Evolutionary conservation across 2,329 filamentous ascomycete species (phyloP).

Genomic region (Balansia obtecta): DNA sequence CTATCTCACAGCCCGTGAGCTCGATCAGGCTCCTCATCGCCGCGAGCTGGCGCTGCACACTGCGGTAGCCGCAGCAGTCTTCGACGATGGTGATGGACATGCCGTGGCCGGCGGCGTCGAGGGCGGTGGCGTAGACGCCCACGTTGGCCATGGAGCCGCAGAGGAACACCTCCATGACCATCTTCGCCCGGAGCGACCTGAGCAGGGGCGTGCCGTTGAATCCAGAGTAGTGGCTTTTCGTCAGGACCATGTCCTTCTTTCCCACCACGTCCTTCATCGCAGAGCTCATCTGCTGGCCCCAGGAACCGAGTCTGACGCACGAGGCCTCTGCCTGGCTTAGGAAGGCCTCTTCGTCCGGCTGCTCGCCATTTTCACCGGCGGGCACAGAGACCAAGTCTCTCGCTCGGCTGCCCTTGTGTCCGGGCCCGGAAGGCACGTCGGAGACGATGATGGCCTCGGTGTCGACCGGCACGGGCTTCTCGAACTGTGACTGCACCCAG

Average conservation of each 20-base stretch:
- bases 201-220: conserved; percentile 66
- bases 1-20: conserved; percentile 59
- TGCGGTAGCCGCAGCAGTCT: conserved; percentile 77
- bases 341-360: conserved; percentile 30
- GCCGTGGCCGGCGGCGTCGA: conserved; percentile 81
- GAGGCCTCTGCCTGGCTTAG: conserved; percentile 27
- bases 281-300: conserved; percentile 32
- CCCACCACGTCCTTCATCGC: conserved; percentile 30
- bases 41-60: conserved; percentile 52
- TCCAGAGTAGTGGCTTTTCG: conserved; percentile 79
- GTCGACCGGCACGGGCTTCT: conserved; percentile 44
- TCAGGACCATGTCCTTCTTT: conserved; percentile 36
- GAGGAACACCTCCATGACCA: conserved; percentile 81
- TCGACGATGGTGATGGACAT: conserved; percentile 77
- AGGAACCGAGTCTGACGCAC: conserved; percentile 32
- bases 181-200: conserved; percentile 64
- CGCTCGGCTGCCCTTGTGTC: conserved; percentile 8
- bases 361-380: conserved; percentile 1
- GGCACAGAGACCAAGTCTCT: background rate
- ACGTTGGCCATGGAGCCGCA: conserved; percentile 80
- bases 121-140: conserved; percentile 79
- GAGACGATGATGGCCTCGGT: conserved; percentile 37
- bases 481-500: conserved; percentile 72
- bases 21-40: conserved; percentile 61
- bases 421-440: conserved; percentile 17